Percentiles rank a stretch among this genome's conserved stretches.
These are phyloP conservation scores for Usnea hakonensis DNA, from an alignment of 495 filamentous ascomycete species.

Conservation along the genomic window DNA sequence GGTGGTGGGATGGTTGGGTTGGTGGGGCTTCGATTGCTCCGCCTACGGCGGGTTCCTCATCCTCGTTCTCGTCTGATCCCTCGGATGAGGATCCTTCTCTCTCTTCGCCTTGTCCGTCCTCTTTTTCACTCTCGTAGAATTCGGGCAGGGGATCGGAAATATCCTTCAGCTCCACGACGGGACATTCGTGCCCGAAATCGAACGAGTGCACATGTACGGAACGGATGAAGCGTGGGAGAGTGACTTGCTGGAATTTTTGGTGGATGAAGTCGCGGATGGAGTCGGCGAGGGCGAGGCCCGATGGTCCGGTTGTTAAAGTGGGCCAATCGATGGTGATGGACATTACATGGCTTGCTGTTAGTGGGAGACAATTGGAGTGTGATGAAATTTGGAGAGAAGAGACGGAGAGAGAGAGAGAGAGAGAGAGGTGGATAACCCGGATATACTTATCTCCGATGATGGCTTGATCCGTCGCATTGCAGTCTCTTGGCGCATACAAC, in stretches of 20 bases:
- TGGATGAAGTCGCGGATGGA: slow-evolving; percentile 89
- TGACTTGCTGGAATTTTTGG: slow-evolving; percentile 83
- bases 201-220: slow-evolving; percentile 92
- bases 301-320: slow-evolving; percentile 78
- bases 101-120: slow-evolving; percentile 35
- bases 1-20: not conserved
- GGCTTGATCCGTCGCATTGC: not conserved
- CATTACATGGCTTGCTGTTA: slow-evolving; percentile 44
- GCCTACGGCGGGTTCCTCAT: slow-evolving; percentile 31
- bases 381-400: not conserved
- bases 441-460: not conserved
- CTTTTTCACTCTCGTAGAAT: slow-evolving; percentile 83
- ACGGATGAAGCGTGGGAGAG: slow-evolving; percentile 90
- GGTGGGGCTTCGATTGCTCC: slow-evolving; percentile 2
- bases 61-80: slow-evolving; percentile 62
- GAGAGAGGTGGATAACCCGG: not conserved
- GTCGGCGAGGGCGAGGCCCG: slow-evolving; percentile 74
- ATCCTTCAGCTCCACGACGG: slow-evolving; percentile 86
- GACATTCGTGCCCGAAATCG: slow-evolving; percentile 76
- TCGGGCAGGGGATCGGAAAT: slow-evolving; percentile 91
- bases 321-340: slow-evolving; percentile 97
- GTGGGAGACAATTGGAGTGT: not conserved
- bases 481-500: too few species aligned
- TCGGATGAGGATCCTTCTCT: too few species aligned
- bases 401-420: not conserved